Conservation (phyloP, 805 yeast genomes). For the Metschnikowia lochheadii region DNA sequence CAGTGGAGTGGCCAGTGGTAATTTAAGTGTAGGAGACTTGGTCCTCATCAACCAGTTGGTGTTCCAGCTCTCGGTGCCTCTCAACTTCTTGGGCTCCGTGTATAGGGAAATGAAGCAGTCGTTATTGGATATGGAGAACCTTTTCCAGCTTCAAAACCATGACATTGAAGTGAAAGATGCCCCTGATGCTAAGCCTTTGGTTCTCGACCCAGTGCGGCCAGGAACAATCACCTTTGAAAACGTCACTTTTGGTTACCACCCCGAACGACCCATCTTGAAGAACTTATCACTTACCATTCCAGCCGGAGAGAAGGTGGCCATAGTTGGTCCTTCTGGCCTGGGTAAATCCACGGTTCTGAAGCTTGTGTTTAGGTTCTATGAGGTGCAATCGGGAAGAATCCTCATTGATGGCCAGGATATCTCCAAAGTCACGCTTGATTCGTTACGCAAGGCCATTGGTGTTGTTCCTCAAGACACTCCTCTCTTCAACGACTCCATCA, state of each 20-base stretch:
- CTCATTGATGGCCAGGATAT: constrained; percentile 88
- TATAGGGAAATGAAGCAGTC: constrained; percentile 93
- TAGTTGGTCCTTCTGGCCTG: constrained; percentile 95
- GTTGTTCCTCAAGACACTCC: constrained; percentile 99
- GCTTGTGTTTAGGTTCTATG: constrained; percentile 85
- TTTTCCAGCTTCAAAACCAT: constrained; percentile 79
- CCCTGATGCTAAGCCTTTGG: constrained; percentile 59
- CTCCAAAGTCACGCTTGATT: constrained; percentile 65
- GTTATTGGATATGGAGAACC: constrained; percentile 89
- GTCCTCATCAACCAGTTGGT: constrained; percentile 94
- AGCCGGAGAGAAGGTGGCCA: constrained; percentile 86
- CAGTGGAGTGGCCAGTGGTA: constrained; percentile 80
- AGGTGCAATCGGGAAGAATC: constrained; percentile 72
- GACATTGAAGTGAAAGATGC: constrained; percentile 61
- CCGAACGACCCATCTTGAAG: constrained; percentile 77
- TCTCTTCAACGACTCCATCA: constrained; percentile 81
- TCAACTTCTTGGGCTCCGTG: constrained; percentile 92
- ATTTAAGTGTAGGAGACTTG: constrained; percentile 87
- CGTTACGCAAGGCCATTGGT: constrained; percentile 71
- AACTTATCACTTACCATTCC: constrained; percentile 84
- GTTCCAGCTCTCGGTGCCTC: constrained; percentile 91
- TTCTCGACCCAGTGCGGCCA: constrained; percentile 42
- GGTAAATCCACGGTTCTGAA: constrained; percentile 90
- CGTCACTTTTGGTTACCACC: constrained; percentile 88
- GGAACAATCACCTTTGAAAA: constrained; percentile 87